Evolutionary conservation across 2,329 filamentous ascomycete genomes (phyloP).

Genomic region (Penicillium sp.): DNA sequence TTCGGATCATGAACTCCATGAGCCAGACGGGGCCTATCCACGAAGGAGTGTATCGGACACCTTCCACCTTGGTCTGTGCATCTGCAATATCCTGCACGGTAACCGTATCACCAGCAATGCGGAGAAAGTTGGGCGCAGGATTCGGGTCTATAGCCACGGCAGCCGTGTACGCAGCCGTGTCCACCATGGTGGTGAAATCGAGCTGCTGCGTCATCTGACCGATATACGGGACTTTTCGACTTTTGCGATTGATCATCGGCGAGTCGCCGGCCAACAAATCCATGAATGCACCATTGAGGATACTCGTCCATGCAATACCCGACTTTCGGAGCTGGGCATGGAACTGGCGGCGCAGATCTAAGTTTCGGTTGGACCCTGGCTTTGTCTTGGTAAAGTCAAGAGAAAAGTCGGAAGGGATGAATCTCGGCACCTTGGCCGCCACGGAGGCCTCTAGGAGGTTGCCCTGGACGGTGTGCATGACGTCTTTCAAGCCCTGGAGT

Average conservation of each 20-base stretch:
- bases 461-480: conserved; percentile 9
- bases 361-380: conserved; percentile 12
- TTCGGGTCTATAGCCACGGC: conserved; percentile 9
- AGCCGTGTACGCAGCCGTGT: conserved; percentile 13
- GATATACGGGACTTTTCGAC: conserved; percentile 9
- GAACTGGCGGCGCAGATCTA: conserved; percentile 13
- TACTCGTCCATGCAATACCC: conserved; percentile 14
- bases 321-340: conserved; percentile 5
- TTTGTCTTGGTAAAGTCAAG: conserved; percentile 15
- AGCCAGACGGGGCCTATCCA: conserved; percentile 9
- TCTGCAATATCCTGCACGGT: conserved; percentile 8
- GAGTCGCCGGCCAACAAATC: conserved; percentile 11
- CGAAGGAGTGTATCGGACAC: conserved; percentile 2
- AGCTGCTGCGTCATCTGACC: conserved; percentile 5
- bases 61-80: conserved; percentile 8
- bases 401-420: conserved; percentile 14
- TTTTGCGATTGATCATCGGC: conserved; percentile 10
- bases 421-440: conserved; percentile 9
- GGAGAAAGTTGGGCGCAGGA: conserved; percentile 9
- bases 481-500: conserved; percentile 11
- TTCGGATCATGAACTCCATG: conserved; percentile 6
- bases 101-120: conserved; percentile 9
- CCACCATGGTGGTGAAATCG: conserved; percentile 12
- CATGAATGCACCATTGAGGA: conserved; percentile 14
- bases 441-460: conserved; percentile 12